Percentiles rank a stretch among this genome's conserved stretches.
phyloP scores from a whole-genome alignment of 495 filamentous ascomycete species.

The Hyphodiscus hymeniophilus region DNA sequence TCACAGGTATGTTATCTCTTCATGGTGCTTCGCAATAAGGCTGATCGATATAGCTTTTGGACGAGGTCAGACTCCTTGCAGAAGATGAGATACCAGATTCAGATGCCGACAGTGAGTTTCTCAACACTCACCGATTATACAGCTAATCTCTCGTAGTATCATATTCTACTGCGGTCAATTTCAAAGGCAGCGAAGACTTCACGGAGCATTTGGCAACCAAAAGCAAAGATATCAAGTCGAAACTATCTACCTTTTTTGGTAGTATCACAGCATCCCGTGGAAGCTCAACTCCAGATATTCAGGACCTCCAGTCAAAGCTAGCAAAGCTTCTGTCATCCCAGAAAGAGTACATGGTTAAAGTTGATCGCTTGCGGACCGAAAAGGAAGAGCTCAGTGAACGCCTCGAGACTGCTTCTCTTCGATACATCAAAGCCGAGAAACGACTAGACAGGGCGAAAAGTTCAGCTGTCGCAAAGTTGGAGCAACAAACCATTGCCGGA shows the following conservation, averaged over 20 bases:
- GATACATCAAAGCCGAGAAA: slow-evolving; percentile 92
- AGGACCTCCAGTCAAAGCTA: slow-evolving; percentile 64
- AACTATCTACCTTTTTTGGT: slow-evolving; percentile 32
- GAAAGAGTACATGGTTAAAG: slow-evolving; percentile 67
- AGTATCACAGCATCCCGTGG: slow-evolving; percentile 32
- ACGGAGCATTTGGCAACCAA: slow-evolving; percentile 64
- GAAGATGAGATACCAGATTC: slow-evolving; percentile 34
- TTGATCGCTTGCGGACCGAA: slow-evolving; percentile 68
- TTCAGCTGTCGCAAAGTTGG: slow-evolving; percentile 81
- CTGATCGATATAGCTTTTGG: slow-evolving; percentile 57
- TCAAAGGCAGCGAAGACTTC: slow-evolving; percentile 63
- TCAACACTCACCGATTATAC: slow-evolving; percentile 15
- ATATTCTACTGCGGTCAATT: slow-evolving; percentile 53
- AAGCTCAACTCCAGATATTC: slow-evolving; percentile 52
- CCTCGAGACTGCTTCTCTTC: slow-evolving; percentile 73
- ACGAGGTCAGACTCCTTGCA: slow-evolving; percentile 71
- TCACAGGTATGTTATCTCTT: slow-evolving; percentile 56
- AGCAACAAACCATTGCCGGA: slow-evolving; percentile 71
- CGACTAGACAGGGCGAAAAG: slow-evolving; percentile 84
- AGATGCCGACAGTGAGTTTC: slow-evolving; percentile 46
- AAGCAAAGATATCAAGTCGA: slow-evolving; percentile 36
- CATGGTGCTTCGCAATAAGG: slow-evolving; percentile 1
- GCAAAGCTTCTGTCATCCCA: slow-evolving; percentile 67
- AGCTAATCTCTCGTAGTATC: slow-evolving; percentile 24
- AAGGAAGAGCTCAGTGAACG: slow-evolving; percentile 78